phyloP scores from a whole-genome alignment of 2,329 filamentous ascomycete species.

The Rhynchosporium graminicola region DNA sequence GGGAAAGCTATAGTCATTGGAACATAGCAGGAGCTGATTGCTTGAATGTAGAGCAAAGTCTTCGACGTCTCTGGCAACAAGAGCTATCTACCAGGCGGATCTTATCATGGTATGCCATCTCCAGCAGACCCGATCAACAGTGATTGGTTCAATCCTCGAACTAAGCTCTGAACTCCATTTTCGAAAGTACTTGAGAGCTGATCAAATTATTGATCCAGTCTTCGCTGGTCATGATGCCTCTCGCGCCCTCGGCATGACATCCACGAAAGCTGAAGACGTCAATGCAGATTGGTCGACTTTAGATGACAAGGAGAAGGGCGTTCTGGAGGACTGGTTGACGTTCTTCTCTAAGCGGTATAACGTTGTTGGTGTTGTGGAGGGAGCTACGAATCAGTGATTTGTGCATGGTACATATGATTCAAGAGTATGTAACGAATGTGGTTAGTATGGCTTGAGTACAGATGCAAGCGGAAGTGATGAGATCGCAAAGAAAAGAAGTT shows the following conservation, averaged over 20 bases:
- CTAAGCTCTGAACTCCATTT: neutral
- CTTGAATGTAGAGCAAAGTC: slow-evolving; percentile 70
- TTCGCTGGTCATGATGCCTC: slow-evolving; percentile 96
- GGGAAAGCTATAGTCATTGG: neutral
- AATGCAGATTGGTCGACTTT: slow-evolving; percentile 80
- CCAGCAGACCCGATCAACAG: neutral
- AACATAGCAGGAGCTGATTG: slow-evolving; percentile 16
- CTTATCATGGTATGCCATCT: slow-evolving; percentile 72
- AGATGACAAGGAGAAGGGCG: slow-evolving; percentile 79
- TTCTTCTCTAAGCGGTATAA: slow-evolving; percentile 99
- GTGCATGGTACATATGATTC: too few species aligned
- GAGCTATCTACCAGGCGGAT: slow-evolving; percentile 77
- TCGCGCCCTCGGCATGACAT: slow-evolving; percentile 84
- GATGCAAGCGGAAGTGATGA: too few species aligned
- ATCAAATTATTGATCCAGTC: slow-evolving; percentile 54
- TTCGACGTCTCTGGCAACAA: slow-evolving; percentile 93
- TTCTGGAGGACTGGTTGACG: slow-evolving; percentile 87
- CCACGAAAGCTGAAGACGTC: slow-evolving; percentile 82
- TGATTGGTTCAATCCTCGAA: neutral
- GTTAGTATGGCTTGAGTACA: too few species aligned
- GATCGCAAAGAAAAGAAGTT: too few species aligned
- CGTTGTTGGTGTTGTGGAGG: slow-evolving; percentile 69
- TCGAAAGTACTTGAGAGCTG: neutral
- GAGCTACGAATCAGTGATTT: slow-evolving; percentile 52
- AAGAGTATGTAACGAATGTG: too few species aligned